Evolutionary conservation across 768 basidiomycete species (phyloP).

Genomic region (Tricholoma hemisulphureum): DNA sequence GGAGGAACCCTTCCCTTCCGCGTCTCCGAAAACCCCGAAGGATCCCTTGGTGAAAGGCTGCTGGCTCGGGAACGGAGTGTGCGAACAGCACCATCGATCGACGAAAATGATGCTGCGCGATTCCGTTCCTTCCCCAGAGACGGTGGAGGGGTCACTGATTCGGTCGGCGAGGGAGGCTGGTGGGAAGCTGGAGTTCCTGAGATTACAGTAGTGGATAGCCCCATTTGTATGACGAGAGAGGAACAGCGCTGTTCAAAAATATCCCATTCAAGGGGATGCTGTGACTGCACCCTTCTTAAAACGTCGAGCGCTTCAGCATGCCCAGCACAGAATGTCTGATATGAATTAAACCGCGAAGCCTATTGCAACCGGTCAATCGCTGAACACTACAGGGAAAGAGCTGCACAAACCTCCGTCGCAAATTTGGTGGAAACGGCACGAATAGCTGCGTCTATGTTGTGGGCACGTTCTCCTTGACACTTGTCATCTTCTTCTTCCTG

Average conservation of each 20-base stretch:
- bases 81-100: slow-evolving; percentile 46
- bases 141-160: slow-evolving; percentile 12
- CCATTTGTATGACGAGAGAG: slow-evolving; percentile 43
- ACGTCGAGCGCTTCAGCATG: slow-evolving; percentile 81
- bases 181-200: slow-evolving; percentile 22
- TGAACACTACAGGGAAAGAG: slow-evolving; percentile 3
- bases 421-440: slow-evolving; percentile 55
- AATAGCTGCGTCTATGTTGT: slow-evolving; percentile 45
- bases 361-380: slow-evolving; percentile 27
- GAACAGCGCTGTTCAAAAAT: slow-evolving; percentile 80
- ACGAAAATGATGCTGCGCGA: slow-evolving; percentile 50
- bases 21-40: slow-evolving; percentile 15
- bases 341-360: slow-evolving; percentile 74
- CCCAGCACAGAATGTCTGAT: slow-evolving; percentile 84
- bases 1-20: slow-evolving; percentile 31
- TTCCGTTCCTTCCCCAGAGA: slow-evolving; percentile 29
- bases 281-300: slow-evolving; percentile 62
- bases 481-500: slow-evolving; percentile 16
- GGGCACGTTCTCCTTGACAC: slow-evolving; percentile 19
- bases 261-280: slow-evolving; percentile 74
- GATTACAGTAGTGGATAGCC: slow-evolving; percentile 21
- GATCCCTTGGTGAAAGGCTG: slow-evolving; percentile 32
- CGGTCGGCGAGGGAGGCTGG: slow-evolving; percentile 18
- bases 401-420: slow-evolving; percentile 48
- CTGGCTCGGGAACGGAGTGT: slow-evolving; percentile 36